Evolutionary conservation across 129 eudicot genomes (phyloP).

Genomic region (Chrysanthemum seticuspe): DNA sequence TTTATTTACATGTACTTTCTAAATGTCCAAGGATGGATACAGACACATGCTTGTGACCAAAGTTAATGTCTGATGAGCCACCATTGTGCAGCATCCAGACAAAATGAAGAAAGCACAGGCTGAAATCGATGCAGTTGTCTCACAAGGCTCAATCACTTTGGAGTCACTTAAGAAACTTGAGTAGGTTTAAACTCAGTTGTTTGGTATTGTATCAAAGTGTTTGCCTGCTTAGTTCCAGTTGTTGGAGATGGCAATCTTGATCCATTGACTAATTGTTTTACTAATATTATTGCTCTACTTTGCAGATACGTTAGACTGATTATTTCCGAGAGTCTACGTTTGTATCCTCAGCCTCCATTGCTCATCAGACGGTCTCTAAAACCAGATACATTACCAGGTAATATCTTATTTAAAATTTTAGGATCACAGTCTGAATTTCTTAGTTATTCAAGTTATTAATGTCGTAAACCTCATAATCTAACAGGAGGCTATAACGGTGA

Average conservation of each 20-base stretch:
- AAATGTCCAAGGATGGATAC: slow-evolving; percentile 4
- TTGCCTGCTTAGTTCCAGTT: too few relatives aligned
- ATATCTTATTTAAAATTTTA: background rate
- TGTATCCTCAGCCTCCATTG: slow-evolving; percentile 98
- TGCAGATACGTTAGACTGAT: slow-evolving; percentile 85
- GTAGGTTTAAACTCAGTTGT: slow-evolving; percentile 37
- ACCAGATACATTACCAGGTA: slow-evolving; percentile 83
- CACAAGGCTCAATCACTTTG: slow-evolving; percentile 57
- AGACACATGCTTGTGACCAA: slow-evolving; percentile 20
- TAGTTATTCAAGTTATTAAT: slow-evolving; percentile 4
- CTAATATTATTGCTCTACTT: slow-evolving; percentile 4
- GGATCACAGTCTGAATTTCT: background rate
- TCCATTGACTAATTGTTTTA: background rate
- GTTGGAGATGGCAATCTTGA: too few relatives aligned
- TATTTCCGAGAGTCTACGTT: slow-evolving; percentile 81
- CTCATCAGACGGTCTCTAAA: slow-evolving; percentile 90
- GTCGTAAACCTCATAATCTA: slow-evolving; percentile 1
- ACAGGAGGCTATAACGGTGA: slow-evolving; percentile 90
- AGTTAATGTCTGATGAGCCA: slow-evolving; percentile 25
- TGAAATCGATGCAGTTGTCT: slow-evolving; percentile 75
- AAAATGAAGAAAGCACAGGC: slow-evolving; percentile 97
- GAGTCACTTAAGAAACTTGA: slow-evolving; percentile 76
- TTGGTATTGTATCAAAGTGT: background rate
- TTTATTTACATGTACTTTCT: background rate
- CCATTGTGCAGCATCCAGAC: slow-evolving; percentile 66